Base-by-base conservation (phyloP, 768 basidiomycete species). In the Amanita subjunquillea region DNA sequence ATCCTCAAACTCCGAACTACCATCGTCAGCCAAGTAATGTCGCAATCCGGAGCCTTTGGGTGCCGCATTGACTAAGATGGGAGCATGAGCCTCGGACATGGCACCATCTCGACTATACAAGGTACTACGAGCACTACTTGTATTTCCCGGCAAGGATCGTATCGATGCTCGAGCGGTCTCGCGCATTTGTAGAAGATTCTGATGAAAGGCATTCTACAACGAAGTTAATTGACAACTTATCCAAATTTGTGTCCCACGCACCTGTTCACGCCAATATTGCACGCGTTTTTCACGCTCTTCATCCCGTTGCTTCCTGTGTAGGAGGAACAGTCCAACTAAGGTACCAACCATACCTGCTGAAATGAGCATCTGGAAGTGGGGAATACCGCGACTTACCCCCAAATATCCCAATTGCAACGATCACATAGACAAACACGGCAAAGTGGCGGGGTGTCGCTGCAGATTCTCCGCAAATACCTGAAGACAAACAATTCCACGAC, bases 211-310 rank as follows among this genome's bases (percentile, higher is more conserved):
- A 58, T 83, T 85, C 82, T 88, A 58, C 15, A 51, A 29, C 23
- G 47, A 27, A 54, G 30, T 52, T 38, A 55, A 51, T 43, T 12
- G 54, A 51, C 50, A 22, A 27, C 17, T 44, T 48, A 40, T n/a
- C 22, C n/a, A 22, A 29, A 12, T 12, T 43, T 43, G 37, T 50
- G 9, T 6, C n/a, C 23, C 15, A 13, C 59, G 47, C 56, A 82
- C 85, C 75, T 91, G 90, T 70, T 93, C 91, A 58, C 83, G 82
- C 85, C 91, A 92, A 68, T 93, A 92, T 63, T 91, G 88, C 40
- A 83, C 69, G 58, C 91, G 84, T 67, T 85, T 91, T 69, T 87
- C 83, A 43, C 87, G 83, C 60, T 92, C 89, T 54, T 72, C 66
- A 39, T 83, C 82, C 58, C 91, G 80, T 57, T 85, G 78, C 58